phyloP scores from a whole-genome alignment of 495 filamentous ascomycete genomes.

The Friedmanniomyces endolithicus region DNA sequence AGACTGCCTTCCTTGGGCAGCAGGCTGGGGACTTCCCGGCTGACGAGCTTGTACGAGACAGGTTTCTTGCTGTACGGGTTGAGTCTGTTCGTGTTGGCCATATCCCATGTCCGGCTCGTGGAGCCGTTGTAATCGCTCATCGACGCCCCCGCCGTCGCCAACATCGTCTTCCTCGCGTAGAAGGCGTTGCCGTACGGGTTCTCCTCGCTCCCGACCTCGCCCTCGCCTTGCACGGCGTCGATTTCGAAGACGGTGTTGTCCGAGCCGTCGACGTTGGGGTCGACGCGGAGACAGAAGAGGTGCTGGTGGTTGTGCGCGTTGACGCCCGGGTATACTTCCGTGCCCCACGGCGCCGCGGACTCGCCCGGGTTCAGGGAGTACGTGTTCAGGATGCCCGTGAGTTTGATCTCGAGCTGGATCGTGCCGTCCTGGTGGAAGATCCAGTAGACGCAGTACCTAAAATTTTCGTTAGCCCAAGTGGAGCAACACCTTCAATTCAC shows the following conservation, averaged over 20 bases:
- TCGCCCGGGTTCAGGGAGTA: slow-evolving; percentile 76
- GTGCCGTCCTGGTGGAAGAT: slow-evolving; percentile 90
- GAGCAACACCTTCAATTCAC: too few species aligned
- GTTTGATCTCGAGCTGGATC: slow-evolving; percentile 86
- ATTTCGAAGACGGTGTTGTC: slow-evolving; percentile 78
- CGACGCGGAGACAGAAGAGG: slow-evolving; percentile 82
- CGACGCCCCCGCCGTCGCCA: slow-evolving; percentile 56
- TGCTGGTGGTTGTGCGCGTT: slow-evolving; percentile 88
- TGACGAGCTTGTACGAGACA: slow-evolving; percentile 83
- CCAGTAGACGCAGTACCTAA: slow-evolving; percentile 90
- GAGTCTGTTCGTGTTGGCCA: slow-evolving; percentile 69
- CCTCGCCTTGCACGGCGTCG: slow-evolving; percentile 54
- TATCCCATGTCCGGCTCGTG: slow-evolving; percentile 81
- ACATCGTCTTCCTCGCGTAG: slow-evolving; percentile 77
- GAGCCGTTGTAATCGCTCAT: slow-evolving; percentile 71
- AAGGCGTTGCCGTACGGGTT: slow-evolving; percentile 94
- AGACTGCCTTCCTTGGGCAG: slow-evolving; percentile 75
- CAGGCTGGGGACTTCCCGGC: slow-evolving; percentile 64
- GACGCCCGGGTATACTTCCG: slow-evolving; percentile 81
- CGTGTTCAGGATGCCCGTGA: slow-evolving; percentile 91
- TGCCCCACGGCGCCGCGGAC: slow-evolving; percentile 81
- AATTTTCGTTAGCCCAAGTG: too few species aligned
- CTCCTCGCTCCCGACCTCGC: slow-evolving; percentile 62
- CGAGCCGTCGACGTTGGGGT: slow-evolving; percentile 80
- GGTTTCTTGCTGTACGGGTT: slow-evolving; percentile 81